Percentiles rank a stretch among this genome's conserved stretches.
phyloP scores from a whole-genome alignment of 2,329 filamentous ascomycete genomes.

The Colletotrichum neosansevieriae region DNA sequence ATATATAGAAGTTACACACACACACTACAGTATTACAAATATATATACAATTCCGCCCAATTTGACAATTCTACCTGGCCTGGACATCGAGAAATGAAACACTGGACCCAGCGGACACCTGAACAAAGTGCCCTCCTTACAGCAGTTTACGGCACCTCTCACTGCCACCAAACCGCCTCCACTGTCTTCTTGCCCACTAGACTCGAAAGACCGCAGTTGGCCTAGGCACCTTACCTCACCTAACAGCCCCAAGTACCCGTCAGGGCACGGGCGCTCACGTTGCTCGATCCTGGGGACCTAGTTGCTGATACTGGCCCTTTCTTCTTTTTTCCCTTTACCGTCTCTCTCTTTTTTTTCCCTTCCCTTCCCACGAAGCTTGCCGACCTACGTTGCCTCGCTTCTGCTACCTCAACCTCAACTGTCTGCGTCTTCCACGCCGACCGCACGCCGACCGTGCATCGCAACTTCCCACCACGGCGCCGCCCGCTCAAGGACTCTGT shows the following conservation, averaged over 20 bases:
- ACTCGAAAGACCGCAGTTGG: too few relatives aligned
- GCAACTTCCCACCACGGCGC: conserved; percentile 16
- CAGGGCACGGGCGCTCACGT: neutral
- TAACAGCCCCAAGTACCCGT: neutral
- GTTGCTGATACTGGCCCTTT: neutral
- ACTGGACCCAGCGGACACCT: too few relatives aligned
- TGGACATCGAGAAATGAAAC: too few relatives aligned
- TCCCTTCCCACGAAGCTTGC: neutral
- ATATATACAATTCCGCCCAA: too few relatives aligned
- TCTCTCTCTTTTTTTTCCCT: neutral
- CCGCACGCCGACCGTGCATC: conserved; percentile 12
- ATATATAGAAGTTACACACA: too few relatives aligned
- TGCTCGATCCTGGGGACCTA: neutral
- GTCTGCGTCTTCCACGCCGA: neutral
- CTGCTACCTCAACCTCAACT: conserved; percentile 1
- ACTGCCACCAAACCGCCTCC: too few relatives aligned
- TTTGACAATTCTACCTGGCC: too few relatives aligned
- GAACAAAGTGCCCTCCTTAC: too few relatives aligned
- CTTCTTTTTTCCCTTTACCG: too few relatives aligned
- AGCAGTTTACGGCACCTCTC: too few relatives aligned
- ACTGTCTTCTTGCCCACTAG: too few relatives aligned
- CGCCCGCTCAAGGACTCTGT: neutral
- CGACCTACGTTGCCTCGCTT: neutral
- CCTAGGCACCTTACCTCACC: neutral
- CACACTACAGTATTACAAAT: too few relatives aligned